These are phyloP conservation scores for Linnemannia hyalina DNA, from an alignment of 192 early-diverging fungal species.

Conservation along the genomic window DNA sequence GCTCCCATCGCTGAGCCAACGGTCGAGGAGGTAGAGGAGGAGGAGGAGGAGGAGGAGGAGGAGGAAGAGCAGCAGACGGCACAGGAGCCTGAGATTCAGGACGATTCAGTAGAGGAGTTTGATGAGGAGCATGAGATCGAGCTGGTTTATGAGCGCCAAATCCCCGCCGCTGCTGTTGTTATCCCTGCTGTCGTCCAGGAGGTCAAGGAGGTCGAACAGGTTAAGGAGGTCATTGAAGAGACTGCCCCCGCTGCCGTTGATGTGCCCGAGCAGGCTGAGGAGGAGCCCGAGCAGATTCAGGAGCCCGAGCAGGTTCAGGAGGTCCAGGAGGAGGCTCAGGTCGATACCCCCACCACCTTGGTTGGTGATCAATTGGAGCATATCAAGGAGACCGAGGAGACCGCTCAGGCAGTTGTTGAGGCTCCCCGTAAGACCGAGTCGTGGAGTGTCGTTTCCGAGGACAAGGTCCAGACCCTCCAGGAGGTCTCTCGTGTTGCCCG, in stretches of 20 bases:
- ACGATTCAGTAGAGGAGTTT: not conserved
- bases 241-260: not conserved
- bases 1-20: not conserved
- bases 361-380: conserved; percentile 37
- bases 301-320: conserved; percentile 3
- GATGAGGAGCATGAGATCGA: conserved; percentile 12
- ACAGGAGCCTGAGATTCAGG: not conserved
- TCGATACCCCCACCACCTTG: conserved; percentile 44
- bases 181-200: not conserved
- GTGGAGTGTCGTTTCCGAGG: not conserved
- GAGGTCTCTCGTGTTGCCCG: conserved; percentile 52
- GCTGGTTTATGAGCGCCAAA: conserved; percentile 7
- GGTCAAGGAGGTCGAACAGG: conserved; percentile 1
- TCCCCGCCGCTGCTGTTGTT: not conserved
- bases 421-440: not conserved
- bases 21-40: conserved; percentile 7
- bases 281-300: not conserved
- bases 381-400: conserved; percentile 22
- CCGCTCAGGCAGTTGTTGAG: not conserved
- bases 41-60: conserved; percentile 16
- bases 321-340: conserved; percentile 7
- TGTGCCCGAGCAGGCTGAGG: not conserved
- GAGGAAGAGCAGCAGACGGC: not conserved
- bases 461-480: conserved; percentile 47
- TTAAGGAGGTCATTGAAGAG: not conserved